These are phyloP conservation scores for Pythium monospermum DNA, from an alignment of 352 stramenopile species.

Conservation along the genomic window DNA sequence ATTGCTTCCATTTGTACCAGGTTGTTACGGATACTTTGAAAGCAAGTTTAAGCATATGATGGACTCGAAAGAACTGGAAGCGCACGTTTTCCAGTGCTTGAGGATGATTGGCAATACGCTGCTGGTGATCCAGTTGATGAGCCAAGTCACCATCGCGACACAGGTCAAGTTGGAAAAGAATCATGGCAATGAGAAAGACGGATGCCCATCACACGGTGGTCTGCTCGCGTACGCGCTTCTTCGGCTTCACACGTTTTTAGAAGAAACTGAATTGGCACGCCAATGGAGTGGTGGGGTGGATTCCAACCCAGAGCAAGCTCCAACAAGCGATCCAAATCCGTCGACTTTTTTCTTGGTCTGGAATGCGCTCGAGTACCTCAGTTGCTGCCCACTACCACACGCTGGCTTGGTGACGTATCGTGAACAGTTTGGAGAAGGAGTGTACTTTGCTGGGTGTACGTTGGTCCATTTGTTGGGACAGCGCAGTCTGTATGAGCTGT, in stretches of 20 bases:
- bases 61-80: slow-evolving; percentile 71
- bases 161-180: too few relatives aligned
- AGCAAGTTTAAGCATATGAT: slow-evolving; percentile 77
- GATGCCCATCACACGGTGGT: background rate
- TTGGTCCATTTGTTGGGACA: slow-evolving; percentile 55
- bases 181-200: background rate
- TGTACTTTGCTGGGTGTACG: slow-evolving; percentile 54
- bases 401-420: slow-evolving; percentile 12
- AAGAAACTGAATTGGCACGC: slow-evolving; percentile 25
- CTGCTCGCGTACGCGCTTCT: slow-evolving; percentile 7
- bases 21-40: slow-evolving; percentile 78
- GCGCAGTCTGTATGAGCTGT: slow-evolving; percentile 47
- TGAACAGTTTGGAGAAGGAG: slow-evolving; percentile 47
- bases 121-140: slow-evolving; percentile 47
- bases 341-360: slow-evolving; percentile 61
- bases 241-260: slow-evolving; percentile 19
- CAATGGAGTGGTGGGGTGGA: slow-evolving; percentile 32
- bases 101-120: slow-evolving; percentile 76
- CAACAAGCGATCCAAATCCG: slow-evolving; percentile 28
- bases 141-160: slow-evolving; percentile 33
- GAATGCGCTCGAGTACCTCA: slow-evolving; percentile 60
- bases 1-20: too few relatives aligned
- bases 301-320: slow-evolving; percentile 40
- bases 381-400: slow-evolving; percentile 25
- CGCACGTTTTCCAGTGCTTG: slow-evolving; percentile 80